phyloP scores from a whole-genome alignment of 139 green algal genomes.

The Medakamo hakoo region DNA sequence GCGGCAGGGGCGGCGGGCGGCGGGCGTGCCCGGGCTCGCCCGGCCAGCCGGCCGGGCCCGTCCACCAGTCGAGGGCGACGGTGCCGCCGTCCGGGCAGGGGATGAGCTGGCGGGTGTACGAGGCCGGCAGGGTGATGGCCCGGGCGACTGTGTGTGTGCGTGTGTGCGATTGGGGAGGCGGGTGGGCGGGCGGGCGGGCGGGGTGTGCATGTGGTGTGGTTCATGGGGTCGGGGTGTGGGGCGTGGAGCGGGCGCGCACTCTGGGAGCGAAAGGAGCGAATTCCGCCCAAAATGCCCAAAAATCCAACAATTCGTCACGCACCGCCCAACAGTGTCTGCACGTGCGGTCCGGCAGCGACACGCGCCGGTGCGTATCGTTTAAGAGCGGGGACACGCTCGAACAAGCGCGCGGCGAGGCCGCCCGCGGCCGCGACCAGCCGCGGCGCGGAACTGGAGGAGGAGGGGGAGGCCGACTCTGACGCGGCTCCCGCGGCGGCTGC shows the following conservation, averaged over 20 bases:
- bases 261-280: too few species aligned
- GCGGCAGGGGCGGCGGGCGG: background rate
- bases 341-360: background rate
- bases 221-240: too few species aligned
- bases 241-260: too few species aligned
- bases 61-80: conserved; percentile 49
- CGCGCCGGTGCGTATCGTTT: background rate
- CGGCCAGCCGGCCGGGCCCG: conserved; percentile 14
- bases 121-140: conserved; percentile 7
- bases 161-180: too few species aligned
- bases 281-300: too few species aligned
- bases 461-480: too few species aligned
- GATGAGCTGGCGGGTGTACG: conserved; percentile 30
- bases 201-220: too few species aligned
- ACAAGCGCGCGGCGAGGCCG: background rate
- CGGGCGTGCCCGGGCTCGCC: too few species aligned
- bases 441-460: too few species aligned
- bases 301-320: too few species aligned
- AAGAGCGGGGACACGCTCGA: background rate
- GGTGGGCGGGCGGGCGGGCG: background rate
- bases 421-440: background rate
- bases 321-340: conserved; percentile 2
- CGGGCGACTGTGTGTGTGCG: too few species aligned
- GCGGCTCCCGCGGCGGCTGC: too few species aligned
- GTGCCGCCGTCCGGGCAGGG: conserved; percentile 32